phyloP scores from a whole-genome alignment of 768 basidiomycete genomes.

The Amylocystis lapponica region DNA sequence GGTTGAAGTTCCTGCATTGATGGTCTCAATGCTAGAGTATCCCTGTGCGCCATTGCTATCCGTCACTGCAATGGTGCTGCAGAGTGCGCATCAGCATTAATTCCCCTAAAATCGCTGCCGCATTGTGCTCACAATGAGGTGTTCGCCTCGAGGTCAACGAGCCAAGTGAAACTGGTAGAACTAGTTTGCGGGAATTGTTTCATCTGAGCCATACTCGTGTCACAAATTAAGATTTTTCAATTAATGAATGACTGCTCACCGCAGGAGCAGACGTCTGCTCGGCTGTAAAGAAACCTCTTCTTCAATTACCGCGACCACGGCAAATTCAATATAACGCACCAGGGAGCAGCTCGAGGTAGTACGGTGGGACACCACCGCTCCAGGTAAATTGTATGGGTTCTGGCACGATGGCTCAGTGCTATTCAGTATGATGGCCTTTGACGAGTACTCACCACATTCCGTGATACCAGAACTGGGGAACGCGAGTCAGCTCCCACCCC shows the following conservation, averaged over 20 bases:
- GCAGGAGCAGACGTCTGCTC: slow-evolving; percentile 46
- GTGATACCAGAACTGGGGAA: slow-evolving; percentile 21
- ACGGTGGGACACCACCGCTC: slow-evolving; percentile 47
- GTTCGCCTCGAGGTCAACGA: slow-evolving; percentile 39
- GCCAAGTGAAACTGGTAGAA: slow-evolving; percentile 48
- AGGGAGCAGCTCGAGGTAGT: slow-evolving; percentile 55
- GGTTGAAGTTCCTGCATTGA: slow-evolving; percentile 31
- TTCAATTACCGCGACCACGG: background rate
- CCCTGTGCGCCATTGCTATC: slow-evolving; percentile 49
- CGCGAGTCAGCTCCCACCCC: background rate
- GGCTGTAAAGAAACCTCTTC: slow-evolving; percentile 29
- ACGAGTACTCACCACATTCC: slow-evolving; percentile 43
- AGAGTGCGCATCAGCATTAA: slow-evolving; percentile 3
- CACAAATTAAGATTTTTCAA: no score
- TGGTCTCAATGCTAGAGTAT: slow-evolving; percentile 46
- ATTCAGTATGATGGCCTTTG: slow-evolving; percentile 36
- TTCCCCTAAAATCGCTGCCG: background rate
- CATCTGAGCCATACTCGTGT: slow-evolving; percentile 38
- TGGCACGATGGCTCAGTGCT: slow-evolving; percentile 25
- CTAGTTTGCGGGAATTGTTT: slow-evolving; percentile 46
- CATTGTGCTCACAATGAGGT: slow-evolving; percentile 46
- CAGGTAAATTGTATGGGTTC: slow-evolving; percentile 57
- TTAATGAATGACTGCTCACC: no score
- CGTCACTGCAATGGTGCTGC: slow-evolving; percentile 51
- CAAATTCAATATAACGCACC: slow-evolving; percentile 36